These are phyloP conservation scores for Pseudocercospora fuligena DNA, from an alignment of 2,329 filamentous ascomycete species.

Conservation along the genomic window DNA sequence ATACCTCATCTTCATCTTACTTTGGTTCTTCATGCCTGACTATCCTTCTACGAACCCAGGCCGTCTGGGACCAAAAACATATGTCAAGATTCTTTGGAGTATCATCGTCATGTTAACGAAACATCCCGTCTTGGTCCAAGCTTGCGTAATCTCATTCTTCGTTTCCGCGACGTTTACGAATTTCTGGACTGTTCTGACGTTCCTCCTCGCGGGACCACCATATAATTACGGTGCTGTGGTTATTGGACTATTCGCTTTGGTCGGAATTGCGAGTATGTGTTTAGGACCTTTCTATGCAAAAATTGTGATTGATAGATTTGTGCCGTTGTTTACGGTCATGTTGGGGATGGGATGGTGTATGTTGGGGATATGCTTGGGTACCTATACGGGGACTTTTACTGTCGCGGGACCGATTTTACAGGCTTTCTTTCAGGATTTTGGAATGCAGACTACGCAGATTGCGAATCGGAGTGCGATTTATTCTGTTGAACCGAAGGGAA, in stretches of 20 bases:
- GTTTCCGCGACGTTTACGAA: conserved; percentile 65
- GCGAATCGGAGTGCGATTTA: conserved; percentile 75
- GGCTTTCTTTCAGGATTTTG: conserved; percentile 72
- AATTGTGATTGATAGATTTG: conserved; percentile 70
- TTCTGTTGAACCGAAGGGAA: conserved; percentile 68
- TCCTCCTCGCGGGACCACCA: conserved; percentile 71
- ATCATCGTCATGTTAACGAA: conserved; percentile 68
- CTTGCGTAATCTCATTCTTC: conserved; percentile 69
- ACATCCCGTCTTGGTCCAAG: conserved; percentile 72
- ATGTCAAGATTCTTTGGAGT: conserved; percentile 66
- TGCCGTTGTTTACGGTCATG: conserved; percentile 70
- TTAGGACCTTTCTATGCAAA: conserved; percentile 72
- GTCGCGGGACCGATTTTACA: conserved; percentile 75
- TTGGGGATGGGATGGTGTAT: conserved; percentile 65
- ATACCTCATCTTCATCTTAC: conserved; percentile 65
- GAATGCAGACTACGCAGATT: conserved; percentile 73
- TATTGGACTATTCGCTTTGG: conserved; percentile 79
- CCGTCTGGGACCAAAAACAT: conserved; percentile 59
- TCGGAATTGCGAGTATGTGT: conserved; percentile 72
- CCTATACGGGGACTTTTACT: conserved; percentile 67
- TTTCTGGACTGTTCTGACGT: conserved; percentile 79
- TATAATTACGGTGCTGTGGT: conserved; percentile 70
- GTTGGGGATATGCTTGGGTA: conserved; percentile 68
- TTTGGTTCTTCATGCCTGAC: conserved; percentile 78
- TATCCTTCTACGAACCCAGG: conserved; percentile 74